Evolutionary conservation across 345 rosid genomes (phyloP), one percentile per base, ranked within the genome.

Genomic region (Litchi chinensis): DNA sequence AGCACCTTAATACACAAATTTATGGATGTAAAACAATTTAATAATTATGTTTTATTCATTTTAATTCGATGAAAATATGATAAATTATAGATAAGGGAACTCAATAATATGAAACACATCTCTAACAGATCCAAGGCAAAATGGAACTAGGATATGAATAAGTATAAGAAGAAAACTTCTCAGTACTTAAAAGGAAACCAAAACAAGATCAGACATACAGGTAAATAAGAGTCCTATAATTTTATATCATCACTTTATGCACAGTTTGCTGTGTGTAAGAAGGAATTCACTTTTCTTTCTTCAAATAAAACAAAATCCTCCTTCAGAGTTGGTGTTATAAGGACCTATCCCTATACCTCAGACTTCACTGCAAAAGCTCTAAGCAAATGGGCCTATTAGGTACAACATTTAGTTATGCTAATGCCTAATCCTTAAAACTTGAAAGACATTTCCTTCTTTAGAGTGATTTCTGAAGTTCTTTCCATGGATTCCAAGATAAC

Each of bases 1-100:
- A 22, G 70, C 44, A 75, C 68, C 52, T 26, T 46, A 59, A 78
- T 19, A 6, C 63, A 46, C 70, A 21, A 70, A 32, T 60, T 70
- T 22, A 26, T 28, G 32, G 32, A 66, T 48, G 66, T 18, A 22
- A 54, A 16, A 39, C 41, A 70, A 77, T 70, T 6, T 32, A 46
- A 43, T 10, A 41, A 16, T 41, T 6, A 73, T 73, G 12, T 48
- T 46, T 54, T n/a, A 21, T 48, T 18, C 54, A 28, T 70, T 50
- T 70, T 70, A 50, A 70, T 50, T 13, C 0, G 37, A 28, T 22
- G 11, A 46, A 46, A 11, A 21, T 3, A 69, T 44, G n/a, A 43
- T 0, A 8, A 0, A 19, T 46, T 46, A 46, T 46, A 46, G 2
- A 32, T 32, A 32, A 46, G 50, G 37, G 39, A 63, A 24, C 39